These are phyloP conservation scores for Fusarium poae DNA, from an alignment of 2,329 filamentous ascomycete species.

Conservation along the genomic window DNA sequence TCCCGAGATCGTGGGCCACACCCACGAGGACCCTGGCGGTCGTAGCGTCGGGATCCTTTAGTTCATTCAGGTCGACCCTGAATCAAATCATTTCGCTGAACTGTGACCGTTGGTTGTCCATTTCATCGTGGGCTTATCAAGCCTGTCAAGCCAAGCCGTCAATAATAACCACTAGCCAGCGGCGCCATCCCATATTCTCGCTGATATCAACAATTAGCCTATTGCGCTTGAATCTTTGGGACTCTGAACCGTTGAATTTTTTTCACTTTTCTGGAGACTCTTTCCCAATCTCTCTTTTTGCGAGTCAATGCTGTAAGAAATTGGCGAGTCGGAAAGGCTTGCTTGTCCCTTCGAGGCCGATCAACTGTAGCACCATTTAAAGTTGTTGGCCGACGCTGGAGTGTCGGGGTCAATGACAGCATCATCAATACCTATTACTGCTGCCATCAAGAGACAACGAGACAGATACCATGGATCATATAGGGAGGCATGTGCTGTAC, in stretches of 20 bases:
- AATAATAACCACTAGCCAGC: conserved; percentile 24
- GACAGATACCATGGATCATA: background rate
- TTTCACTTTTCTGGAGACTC: conserved; percentile 24
- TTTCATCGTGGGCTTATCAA: background rate
- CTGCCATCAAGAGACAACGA: background rate
- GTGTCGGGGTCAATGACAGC: background rate
- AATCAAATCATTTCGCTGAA: conserved; percentile 6
- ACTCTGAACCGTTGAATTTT: conserved; percentile 8
- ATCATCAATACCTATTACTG: background rate
- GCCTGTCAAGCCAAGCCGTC: background rate
- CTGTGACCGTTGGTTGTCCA: background rate
- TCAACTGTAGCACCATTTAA: conserved; percentile 5
- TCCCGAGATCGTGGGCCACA: conserved; percentile 43
- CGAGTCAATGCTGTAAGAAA: conserved; percentile 37
- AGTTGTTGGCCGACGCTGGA: conserved; percentile 8
- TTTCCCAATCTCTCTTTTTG: conserved; percentile 14
- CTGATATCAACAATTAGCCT: conserved; percentile 17
- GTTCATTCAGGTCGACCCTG: conserved; percentile 11
- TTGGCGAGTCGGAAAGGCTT: conserved; percentile 12
- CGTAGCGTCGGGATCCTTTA: conserved; percentile 43
- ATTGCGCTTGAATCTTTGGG: conserved; percentile 8
- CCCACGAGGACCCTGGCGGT: conserved; percentile 41
- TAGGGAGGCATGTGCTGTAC: background rate
- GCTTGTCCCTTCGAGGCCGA: background rate
- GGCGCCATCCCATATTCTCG: conserved; percentile 28